Conservation (phyloP, 2,329 filamentous ascomycete species). For the Scopulariopsis brevicaulis region DNA sequence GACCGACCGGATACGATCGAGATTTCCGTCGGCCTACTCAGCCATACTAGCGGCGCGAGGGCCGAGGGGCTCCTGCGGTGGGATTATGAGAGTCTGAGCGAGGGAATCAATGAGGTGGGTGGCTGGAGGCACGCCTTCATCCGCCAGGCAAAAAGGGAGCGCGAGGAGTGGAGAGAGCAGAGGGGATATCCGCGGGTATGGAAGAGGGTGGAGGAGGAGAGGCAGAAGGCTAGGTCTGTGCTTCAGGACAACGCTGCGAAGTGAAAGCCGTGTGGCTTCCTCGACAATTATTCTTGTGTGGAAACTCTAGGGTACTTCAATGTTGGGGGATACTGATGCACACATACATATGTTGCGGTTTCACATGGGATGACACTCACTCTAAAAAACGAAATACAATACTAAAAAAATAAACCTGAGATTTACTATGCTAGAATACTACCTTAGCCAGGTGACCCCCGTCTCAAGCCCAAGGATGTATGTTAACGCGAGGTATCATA, state of each 20-base stretch:
- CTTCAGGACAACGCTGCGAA: background rate
- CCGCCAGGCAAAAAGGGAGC: conserved; percentile 17
- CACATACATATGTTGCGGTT: too few relatives aligned
- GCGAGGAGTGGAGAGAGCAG: conserved; percentile 19
- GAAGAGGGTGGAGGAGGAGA: background rate
- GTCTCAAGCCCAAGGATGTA: too few relatives aligned
- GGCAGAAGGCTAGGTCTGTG: background rate
- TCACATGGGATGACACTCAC: too few relatives aligned
- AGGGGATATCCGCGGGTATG: background rate
- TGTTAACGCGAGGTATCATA: too few relatives aligned
- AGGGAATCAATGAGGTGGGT: conserved; percentile 21
- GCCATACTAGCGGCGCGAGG: conserved; percentile 29
- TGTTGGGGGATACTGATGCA: too few relatives aligned
- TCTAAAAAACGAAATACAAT: too few relatives aligned
- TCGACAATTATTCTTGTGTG: too few relatives aligned
- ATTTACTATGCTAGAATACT: too few relatives aligned
- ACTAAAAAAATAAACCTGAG: too few relatives aligned
- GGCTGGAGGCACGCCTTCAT: conserved; percentile 27
- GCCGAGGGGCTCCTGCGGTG: conserved; percentile 31
- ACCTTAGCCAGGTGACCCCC: too few relatives aligned
- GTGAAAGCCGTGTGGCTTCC: too few relatives aligned
- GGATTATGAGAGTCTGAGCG: conserved; percentile 20
- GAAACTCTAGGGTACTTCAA: too few relatives aligned
- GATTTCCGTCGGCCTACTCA: conserved; percentile 30
- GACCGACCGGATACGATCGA: conserved; percentile 26